Evolutionary conservation across 176 grass and related monocot species (phyloP), one percentile per base, ranked within the genome.

Genomic region (Bothriochloa decipiens): DNA sequence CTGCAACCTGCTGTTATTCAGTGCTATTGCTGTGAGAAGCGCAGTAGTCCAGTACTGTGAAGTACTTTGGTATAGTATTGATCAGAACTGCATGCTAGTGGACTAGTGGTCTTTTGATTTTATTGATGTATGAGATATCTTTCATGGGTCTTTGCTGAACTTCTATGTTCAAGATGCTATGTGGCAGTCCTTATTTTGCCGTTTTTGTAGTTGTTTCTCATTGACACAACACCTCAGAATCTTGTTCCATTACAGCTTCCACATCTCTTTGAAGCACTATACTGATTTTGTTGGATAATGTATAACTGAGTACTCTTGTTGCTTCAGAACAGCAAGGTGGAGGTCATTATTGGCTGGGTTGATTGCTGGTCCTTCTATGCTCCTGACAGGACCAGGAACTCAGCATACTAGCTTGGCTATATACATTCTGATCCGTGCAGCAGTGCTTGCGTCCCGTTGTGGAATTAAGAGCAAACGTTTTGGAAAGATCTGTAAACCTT

Each of bases 361-460:
- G 62, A 71, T 93, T 88, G 95, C 95, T 83, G 95, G 95, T 76
- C 96, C 96, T 47, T 98, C 96, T 18, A 96, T 98, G 96, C 91
- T 96, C 49, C 69, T 98, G 65, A 98, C 96, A 26, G 96, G 93
- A 45, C 89, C 93, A 17, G 91, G 92, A 42, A 96, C 91, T 17
- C 96, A 98, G 57, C 96, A 98, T 78, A 94, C 91, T 53, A 98
- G 93, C 79, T 90, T 98, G 81, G 96, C 96, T 68, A 91, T 94
- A 70, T 98, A 98, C 86, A 96, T 94, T 87, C 93, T 98, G 55
- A 95, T 98, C 85, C 89, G 96, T 70, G 89, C 96, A 78, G 85
- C 86, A 32, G 91, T 98, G 28, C 87, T 98, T 68, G 91, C 96
- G 81, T 89, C 96, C 27, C 91, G 93, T 62, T 98, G 93, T 81